Evolutionary conservation across 2,329 filamentous ascomycete species (phyloP), one percentile per base, ranked within the genome.

Genomic region (Xylariales sp.): DNA sequence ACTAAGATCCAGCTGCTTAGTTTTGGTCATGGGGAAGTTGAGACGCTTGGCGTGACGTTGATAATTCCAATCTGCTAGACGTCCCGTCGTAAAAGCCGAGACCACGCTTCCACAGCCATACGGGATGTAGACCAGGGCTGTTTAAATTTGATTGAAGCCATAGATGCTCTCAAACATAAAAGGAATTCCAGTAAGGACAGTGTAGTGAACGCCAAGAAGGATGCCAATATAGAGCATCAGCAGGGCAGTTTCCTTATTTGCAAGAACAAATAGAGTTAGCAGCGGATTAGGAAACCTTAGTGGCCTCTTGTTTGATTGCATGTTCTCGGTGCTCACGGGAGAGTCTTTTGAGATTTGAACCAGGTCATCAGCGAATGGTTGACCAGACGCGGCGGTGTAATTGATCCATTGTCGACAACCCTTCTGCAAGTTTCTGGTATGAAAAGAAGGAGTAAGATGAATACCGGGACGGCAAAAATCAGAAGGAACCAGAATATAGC

Each of bases 401-500:
- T 62, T 0, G 76, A 79, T 14, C 79, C 74, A 57, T 84, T 75
- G 19, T 77, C 78, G 7, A 83, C 79, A 7, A 82, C 71, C 28
- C 70, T 74, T 18, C 76, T 69, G 44, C 71, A 72, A 8, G 75
- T 79, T 58, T 80, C 75, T 0, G 80, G 82, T 6, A 83, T 66
- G 5, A 74, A 66, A 9, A 82, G 49, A 3, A 71, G 51, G 45
- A 77, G 76, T 0, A 76, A 69, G 3, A 82, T 45, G 19, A 82
- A 58, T 58, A 74, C 76, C 1, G 62, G 59, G 3, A 58, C 57
- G 14, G 68, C 62, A 28, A 74, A 61, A 29, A 86, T 81, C 28
- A 74, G 68, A 42, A 82, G 69, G 52, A 85, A 84, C 81, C 81
- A 86, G 51, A 86, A 86, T 42, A 84, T 78, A 41, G 74, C 69